Base-by-base conservation (phyloP, 2,329 filamentous ascomycete genomes). In the Hypoxylon sp. region DNA sequence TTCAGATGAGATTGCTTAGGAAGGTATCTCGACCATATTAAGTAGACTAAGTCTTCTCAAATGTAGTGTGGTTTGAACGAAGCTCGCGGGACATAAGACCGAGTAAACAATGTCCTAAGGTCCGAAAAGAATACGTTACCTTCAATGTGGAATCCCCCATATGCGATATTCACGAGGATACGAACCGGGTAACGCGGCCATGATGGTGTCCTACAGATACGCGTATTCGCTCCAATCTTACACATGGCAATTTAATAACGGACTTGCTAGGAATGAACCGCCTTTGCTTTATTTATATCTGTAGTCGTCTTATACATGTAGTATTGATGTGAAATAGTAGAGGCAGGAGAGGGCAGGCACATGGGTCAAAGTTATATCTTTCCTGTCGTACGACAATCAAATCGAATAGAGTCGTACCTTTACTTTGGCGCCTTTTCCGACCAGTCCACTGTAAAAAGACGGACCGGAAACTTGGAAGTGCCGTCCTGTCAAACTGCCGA, bases 51-150 rank as follows among this genome's bases (percentile, higher is more conserved):
- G 9, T 21, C 38, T 43, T 43, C 17, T 21, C 3, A 19, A 5
- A 11, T 43, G 11, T 7, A 43, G 7, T 17, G 10, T 19, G 9
- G 19, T 43, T 43, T 7, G 17, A 43, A 21, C 9, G 4, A 43
- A 11, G 38, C 17, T 21, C 5, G 17, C n/a, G 17, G 17, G 9
- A 19, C 6, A 43, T 43, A 43, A 11, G 38, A 43, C 38, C 9
- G 38, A 19, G 38, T 19, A 19, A 43, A 43, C n/a, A 41, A 17
- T 19, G 9, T 17, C 38, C 13, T 41, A 17, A n/a, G n/a, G 9
- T 52, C 21, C 50, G 23, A 25, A 36, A 14, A 25, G 28, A 38
- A 55, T 32, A 57, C 43, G 53, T 57, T 57, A 57, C 53, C 53
- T 43, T 14, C 34, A 30, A 25, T 48, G 19, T 57, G 41, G 43